phyloP scores from a whole-genome alignment of 352 stramenopile genomes.

The Pythium myriotylum region DNA sequence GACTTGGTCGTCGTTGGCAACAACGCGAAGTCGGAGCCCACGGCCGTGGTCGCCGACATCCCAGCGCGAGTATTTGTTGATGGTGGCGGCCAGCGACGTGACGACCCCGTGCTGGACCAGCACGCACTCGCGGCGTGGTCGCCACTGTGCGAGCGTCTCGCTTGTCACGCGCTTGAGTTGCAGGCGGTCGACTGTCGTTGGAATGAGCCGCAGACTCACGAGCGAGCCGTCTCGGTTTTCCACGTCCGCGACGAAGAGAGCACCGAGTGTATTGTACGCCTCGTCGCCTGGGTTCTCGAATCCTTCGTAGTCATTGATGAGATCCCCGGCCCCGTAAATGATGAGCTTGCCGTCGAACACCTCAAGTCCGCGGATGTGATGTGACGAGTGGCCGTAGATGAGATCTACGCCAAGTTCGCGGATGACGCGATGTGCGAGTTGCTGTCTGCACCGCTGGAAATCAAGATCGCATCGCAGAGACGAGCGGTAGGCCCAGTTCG shows the following conservation, averaged over 20 bases:
- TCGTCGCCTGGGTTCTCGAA: constrained; percentile 40
- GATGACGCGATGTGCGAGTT: constrained; percentile 39
- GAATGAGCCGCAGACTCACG: constrained; percentile 32
- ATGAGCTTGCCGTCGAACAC: constrained; percentile 48
- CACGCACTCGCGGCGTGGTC: constrained; percentile 13
- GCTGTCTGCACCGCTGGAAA: constrained; percentile 24
- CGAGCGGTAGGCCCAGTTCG: constrained; percentile 39
- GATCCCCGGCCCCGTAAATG: constrained; percentile 45
- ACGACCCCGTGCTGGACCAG: constrained; percentile 9
- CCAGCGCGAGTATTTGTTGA: constrained; percentile 22
- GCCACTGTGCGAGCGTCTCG: constrained; percentile 17
- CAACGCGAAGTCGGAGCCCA: constrained; percentile 23
- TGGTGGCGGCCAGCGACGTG: constrained; percentile 20
- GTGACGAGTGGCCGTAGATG: constrained; percentile 50
- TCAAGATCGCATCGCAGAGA: constrained; percentile 19
- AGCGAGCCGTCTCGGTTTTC: constrained; percentile 21
- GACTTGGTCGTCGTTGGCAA: constrained; percentile 21
- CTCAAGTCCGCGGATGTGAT: constrained; percentile 50
- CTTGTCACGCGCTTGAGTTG: constrained; percentile 29
- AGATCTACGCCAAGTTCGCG: constrained; percentile 42
- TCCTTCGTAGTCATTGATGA: constrained; percentile 58
- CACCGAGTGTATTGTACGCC: constrained; percentile 41
- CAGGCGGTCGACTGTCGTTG: constrained; percentile 41
- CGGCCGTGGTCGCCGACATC: constrained; percentile 15
- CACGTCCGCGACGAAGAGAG: constrained; percentile 39